These are phyloP conservation scores for Verruconis gallopava DNA, from an alignment of 2,329 filamentous ascomycete genomes.

Conservation along the genomic window DNA sequence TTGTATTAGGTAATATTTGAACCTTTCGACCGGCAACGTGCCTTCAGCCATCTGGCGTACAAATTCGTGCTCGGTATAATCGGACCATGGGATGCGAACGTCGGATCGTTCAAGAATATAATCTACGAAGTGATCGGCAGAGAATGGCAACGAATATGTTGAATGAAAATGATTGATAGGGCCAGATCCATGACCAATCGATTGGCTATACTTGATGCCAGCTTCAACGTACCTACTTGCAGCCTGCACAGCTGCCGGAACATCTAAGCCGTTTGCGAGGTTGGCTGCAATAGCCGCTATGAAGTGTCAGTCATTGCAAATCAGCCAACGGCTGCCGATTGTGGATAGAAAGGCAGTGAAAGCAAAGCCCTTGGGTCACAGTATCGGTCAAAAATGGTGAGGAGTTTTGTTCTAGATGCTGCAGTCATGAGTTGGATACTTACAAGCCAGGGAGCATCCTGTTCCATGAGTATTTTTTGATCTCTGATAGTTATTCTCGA, in stretches of 20 bases:
- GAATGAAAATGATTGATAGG: constrained; percentile 73
- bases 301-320: constrained; percentile 2
- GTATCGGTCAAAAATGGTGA: no score
- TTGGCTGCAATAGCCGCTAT: constrained; percentile 66
- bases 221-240: constrained; percentile 60
- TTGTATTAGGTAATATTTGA: constrained; percentile 81
- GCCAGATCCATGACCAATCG: constrained; percentile 53
- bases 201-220: constrained; percentile 52
- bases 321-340: not conserved
- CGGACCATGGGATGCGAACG: constrained; percentile 60
- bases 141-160: constrained; percentile 52
- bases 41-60: constrained; percentile 65
- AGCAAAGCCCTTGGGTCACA: no score
- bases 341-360: not conserved
- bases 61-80: constrained; percentile 72
- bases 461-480: constrained; percentile 87
- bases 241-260: constrained; percentile 49
- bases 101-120: constrained; percentile 66
- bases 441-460: constrained; percentile 83
- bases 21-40: constrained; percentile 58
- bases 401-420: not conserved
- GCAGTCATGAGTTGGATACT: no score
- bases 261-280: constrained; percentile 44
- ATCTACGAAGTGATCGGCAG: constrained; percentile 65
- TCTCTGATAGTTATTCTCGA: constrained; percentile 58